phyloP scores from a whole-genome alignment of 2,329 filamentous ascomycete genomes.

The Fusarium chlamydosporum region DNA sequence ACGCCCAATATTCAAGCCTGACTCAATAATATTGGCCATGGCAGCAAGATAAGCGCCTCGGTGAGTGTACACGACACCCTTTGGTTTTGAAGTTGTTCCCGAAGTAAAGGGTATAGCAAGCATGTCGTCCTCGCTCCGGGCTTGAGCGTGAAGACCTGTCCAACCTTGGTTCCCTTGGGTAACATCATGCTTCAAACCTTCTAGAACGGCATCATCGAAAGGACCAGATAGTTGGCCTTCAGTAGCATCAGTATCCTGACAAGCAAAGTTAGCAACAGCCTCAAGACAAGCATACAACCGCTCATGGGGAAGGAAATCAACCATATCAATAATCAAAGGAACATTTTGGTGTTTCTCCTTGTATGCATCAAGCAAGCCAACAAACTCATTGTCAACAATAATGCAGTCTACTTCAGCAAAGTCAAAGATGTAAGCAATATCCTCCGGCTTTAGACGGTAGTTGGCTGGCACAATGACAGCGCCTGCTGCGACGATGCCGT shows the following conservation, averaged over 20 bases:
- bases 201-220: slow-evolving; percentile 85
- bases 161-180: slow-evolving; percentile 79
- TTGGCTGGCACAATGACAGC: slow-evolving; percentile 79
- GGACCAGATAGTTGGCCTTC: slow-evolving; percentile 81
- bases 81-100: slow-evolving; percentile 90
- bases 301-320: slow-evolving; percentile 50
- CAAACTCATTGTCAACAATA: slow-evolving; percentile 87
- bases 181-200: slow-evolving; percentile 81
- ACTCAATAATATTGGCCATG: slow-evolving; percentile 89
- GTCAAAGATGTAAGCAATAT: slow-evolving; percentile 91
- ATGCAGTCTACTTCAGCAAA: slow-evolving; percentile 90
- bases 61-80: slow-evolving; percentile 94
- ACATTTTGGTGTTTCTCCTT: slow-evolving; percentile 71
- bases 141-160: slow-evolving; percentile 79
- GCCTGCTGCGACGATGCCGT: slow-evolving; percentile 86
- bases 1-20: slow-evolving; percentile 80
- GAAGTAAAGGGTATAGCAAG: slow-evolving; percentile 94
- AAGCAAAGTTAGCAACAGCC: slow-evolving; percentile 24
- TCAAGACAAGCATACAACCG: slow-evolving; percentile 2
- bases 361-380: slow-evolving; percentile 77
- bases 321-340: slow-evolving; percentile 80
- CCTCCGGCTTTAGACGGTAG: slow-evolving; percentile 80
- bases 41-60: slow-evolving; percentile 88
- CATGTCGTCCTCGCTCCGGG: slow-evolving; percentile 81
- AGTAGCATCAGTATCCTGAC: slow-evolving; percentile 81